Evolutionary conservation across 2,329 filamentous ascomycete genomes (phyloP).

Genomic region (Colletotrichum caudatum): DNA sequence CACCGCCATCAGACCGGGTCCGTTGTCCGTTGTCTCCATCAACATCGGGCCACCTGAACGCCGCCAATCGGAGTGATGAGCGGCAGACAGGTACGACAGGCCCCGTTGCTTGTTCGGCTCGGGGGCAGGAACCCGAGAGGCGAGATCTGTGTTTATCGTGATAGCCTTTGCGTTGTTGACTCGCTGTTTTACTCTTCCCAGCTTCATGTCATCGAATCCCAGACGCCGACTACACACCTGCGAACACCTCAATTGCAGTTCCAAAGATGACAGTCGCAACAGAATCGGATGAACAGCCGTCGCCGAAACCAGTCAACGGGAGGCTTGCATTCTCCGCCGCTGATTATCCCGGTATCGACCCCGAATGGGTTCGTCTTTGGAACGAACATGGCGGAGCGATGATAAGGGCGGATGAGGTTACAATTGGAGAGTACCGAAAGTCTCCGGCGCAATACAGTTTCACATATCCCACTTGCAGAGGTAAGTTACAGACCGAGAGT

Average conservation of each 20-base stretch:
- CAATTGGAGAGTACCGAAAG: constrained; percentile 46
- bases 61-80: constrained; percentile 24
- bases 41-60: constrained; percentile 30
- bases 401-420: constrained; percentile 47
- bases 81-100: background rate
- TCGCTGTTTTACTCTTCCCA: background rate
- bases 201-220: background rate
- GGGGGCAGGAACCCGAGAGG: background rate
- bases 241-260: background rate
- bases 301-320: background rate
- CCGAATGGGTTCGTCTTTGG: constrained; percentile 48
- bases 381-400: constrained; percentile 46
- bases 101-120: background rate
- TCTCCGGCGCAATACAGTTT: constrained; percentile 48
- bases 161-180: background rate
- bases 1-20: constrained; percentile 23
- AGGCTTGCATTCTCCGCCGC: constrained; percentile 25
- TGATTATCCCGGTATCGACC: constrained; percentile 45
- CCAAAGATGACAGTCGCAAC: constrained; percentile 11
- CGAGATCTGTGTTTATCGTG: no score
- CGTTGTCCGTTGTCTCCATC: constrained; percentile 2
- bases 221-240: background rate
- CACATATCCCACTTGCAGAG: constrained; percentile 46
- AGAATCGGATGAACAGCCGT: background rate
- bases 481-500: background rate